phyloP scores from a whole-genome alignment of 2,329 filamentous ascomycete species.

The Aspergillus sp. region DNA sequence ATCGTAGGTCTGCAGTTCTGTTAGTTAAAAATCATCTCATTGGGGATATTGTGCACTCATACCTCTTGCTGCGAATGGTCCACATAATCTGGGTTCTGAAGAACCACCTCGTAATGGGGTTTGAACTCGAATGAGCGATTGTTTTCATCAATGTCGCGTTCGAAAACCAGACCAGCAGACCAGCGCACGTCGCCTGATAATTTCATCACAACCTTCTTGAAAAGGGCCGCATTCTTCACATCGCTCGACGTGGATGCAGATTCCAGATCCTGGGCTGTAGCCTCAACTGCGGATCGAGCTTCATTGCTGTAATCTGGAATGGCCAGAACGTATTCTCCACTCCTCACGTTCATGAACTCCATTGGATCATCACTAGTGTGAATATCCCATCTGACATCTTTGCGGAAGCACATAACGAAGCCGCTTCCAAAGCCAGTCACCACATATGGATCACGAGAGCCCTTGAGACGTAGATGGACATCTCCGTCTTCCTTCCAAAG shows the following conservation, averaged over 20 bases:
- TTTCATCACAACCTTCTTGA: conserved; percentile 99
- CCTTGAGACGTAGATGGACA: conserved; percentile 86
- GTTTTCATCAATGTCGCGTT: conserved; percentile 69
- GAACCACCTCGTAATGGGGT: conserved; percentile 84
- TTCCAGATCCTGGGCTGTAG: conserved; percentile 48
- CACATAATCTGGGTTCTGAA: conserved; percentile 75
- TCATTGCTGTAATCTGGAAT: conserved; percentile 90
- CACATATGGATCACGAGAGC: conserved; percentile 83
- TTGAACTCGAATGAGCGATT: conserved; percentile 80
- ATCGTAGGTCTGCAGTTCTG: conserved; percentile 61
- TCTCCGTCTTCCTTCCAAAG: conserved; percentile 95
- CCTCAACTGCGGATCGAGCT: conserved; percentile 59
- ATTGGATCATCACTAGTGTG: conserved; percentile 81
- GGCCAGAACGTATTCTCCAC: conserved; percentile 89
- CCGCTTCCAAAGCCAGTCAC: conserved; percentile 90
- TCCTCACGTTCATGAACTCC: conserved; percentile 92
- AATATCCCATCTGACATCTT: conserved; percentile 83
- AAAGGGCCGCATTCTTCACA: conserved; percentile 68
- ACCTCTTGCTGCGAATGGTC: conserved; percentile 51
- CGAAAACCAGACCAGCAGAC: conserved; percentile 87
- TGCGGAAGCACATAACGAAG: conserved; percentile 98
- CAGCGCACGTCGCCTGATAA: conserved; percentile 93
- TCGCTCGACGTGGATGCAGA: conserved; percentile 60
- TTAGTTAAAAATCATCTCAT: conserved; percentile 13
- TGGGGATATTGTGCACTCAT: conserved; percentile 12